A percentile compares a stretch with the other conserved stretches of the same genome.
phyloP scores from a whole-genome alignment of 164 flowering plant species.

The Hamamelis virginiana region DNA sequence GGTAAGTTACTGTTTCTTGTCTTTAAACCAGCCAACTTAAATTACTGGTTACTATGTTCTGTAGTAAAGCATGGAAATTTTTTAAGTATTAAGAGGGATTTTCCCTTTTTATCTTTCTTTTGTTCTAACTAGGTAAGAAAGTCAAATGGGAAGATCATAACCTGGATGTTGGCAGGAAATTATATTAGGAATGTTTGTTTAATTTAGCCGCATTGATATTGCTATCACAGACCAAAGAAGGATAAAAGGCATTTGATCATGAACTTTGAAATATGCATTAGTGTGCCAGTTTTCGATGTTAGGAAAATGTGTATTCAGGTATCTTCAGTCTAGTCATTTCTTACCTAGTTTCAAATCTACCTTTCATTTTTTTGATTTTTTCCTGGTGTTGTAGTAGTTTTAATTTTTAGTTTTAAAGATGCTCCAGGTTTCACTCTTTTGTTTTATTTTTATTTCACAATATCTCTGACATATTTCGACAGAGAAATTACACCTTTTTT shows the following conservation, averaged over 20 bases:
- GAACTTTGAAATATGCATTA: not conserved
- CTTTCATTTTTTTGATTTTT: not conserved
- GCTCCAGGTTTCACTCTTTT: not conserved
- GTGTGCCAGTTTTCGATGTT: not conserved
- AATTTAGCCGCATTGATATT: not conserved
- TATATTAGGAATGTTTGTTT: not conserved
- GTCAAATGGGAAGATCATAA: not conserved
- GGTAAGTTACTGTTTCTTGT: constrained; percentile 40
- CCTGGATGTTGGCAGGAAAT: not conserved
- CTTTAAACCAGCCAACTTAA: not conserved
- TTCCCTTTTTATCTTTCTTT: not conserved
- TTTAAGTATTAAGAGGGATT: not conserved
- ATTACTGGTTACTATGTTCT: not conserved
- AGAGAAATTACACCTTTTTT: not conserved
- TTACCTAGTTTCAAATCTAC: not conserved
- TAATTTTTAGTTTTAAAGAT: not conserved
- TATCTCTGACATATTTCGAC: not conserved
- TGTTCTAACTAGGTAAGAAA: not conserved
- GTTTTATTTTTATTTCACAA: not conserved
- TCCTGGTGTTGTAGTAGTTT: not conserved
- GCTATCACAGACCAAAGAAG: not conserved
- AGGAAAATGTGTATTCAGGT: not conserved
- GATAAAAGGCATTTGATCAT: not conserved
- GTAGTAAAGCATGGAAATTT: not conserved
- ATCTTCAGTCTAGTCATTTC: not conserved